Percentiles rank a stretch among this genome's conserved stretches.
Conservation (phyloP, 78 protist genomes). For the Speleostelium caveatum region DNA sequence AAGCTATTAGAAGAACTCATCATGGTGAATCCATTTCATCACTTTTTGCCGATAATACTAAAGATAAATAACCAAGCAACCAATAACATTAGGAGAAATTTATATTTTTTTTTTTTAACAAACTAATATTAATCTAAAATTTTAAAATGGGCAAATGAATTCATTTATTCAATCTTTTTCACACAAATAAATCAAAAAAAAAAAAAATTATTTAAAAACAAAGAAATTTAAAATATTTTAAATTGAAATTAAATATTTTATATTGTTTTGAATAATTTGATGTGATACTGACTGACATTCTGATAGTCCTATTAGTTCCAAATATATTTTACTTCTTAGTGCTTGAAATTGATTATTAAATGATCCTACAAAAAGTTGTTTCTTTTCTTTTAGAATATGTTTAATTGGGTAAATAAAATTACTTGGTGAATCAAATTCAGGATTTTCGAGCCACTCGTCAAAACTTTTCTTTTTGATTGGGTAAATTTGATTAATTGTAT, state of each 20-base stretch:
- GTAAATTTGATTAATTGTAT: not conserved
- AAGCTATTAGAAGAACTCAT: slow-evolving; percentile 93
- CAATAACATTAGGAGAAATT: not conserved
- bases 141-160: too few relatives aligned
- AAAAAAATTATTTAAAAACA: too few relatives aligned
- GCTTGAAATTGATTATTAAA: not conserved
- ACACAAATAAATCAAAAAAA: too few relatives aligned
- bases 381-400: not conserved
- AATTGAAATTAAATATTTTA: not conserved
- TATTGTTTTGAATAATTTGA: too few relatives aligned
- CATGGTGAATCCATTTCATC: slow-evolving; percentile 86
- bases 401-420: not conserved
- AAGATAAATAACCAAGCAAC: not conserved
- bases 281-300: not conserved
- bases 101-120: too few relatives aligned
- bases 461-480: not conserved
- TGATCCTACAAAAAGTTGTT: not conserved
- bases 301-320: not conserved
- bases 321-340: too few relatives aligned
- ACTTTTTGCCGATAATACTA: slow-evolving; percentile 34
- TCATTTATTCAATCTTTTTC: too few relatives aligned
- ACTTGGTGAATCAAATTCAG: not conserved
- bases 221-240: too few relatives aligned
- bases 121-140: too few relatives aligned
- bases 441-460: not conserved